A percentile compares a stretch with the other conserved stretches of the same genome.
Evolutionary conservation across 331 rosid species (phyloP).

Genomic region (Spiraea crenata): DNA sequence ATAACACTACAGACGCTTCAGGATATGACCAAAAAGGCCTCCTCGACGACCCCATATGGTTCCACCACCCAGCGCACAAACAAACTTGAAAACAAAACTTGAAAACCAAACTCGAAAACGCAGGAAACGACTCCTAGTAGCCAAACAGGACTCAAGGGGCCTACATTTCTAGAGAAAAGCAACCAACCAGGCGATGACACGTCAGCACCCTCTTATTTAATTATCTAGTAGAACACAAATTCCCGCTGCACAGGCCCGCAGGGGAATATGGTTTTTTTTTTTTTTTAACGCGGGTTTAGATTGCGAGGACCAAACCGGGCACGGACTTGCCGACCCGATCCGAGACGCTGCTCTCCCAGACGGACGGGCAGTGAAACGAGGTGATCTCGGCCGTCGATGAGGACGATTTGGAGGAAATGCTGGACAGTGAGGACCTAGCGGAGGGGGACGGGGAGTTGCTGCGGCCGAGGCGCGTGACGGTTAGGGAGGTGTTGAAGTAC

Average conservation of each 20-base stretch:
- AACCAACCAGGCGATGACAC: slow-evolving; percentile 30
- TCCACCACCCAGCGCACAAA: slow-evolving; percentile 26
- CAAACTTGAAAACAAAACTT: not conserved
- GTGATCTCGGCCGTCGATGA: slow-evolving; percentile 40
- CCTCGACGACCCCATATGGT: slow-evolving; percentile 33
- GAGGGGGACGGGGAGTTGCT: slow-evolving; percentile 4
- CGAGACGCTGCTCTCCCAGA: slow-evolving; percentile 90
- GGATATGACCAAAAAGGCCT: slow-evolving; percentile 32
- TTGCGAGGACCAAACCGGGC: slow-evolving; percentile 89
- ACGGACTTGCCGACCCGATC: slow-evolving; percentile 69
- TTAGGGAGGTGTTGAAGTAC: slow-evolving; percentile 88
- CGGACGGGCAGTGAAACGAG: slow-evolving; percentile 49
- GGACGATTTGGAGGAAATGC: slow-evolving; percentile 15
- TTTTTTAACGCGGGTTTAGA: slow-evolving; percentile 26
- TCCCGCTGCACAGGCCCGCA: slow-evolving; percentile 31
- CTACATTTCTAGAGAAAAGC: slow-evolving; percentile 30
- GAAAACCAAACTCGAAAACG: not conserved
- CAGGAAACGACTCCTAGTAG: not conserved
- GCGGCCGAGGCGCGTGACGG: slow-evolving; percentile 60
- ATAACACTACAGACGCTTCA: slow-evolving; percentile 20
- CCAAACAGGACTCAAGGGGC: slow-evolving; percentile 2
- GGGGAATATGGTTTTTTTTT: not conserved
- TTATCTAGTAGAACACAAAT: not conserved
- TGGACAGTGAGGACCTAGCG: slow-evolving; percentile 13
- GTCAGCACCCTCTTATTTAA: slow-evolving; percentile 23